These are phyloP conservation scores for Calocera viscosa DNA, from an alignment of 768 basidiomycete species.

Conservation along the genomic window DNA sequence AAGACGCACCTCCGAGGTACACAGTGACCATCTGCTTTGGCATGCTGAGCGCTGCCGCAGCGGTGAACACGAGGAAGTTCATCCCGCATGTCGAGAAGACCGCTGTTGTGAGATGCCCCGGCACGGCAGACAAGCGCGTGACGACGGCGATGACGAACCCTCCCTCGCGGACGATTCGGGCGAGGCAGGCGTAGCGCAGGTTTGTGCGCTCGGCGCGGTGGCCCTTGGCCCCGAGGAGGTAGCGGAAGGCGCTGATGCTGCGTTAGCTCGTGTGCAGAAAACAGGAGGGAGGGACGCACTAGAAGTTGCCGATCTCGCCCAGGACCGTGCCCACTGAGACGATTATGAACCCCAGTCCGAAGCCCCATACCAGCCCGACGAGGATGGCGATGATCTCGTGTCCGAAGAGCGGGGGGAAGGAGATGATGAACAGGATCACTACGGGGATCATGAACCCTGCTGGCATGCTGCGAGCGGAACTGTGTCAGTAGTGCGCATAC, in stretches of 20 bases:
- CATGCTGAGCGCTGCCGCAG: constrained; percentile 70
- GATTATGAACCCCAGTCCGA: constrained; percentile 2
- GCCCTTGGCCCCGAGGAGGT: not conserved
- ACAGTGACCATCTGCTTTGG: constrained; percentile 90
- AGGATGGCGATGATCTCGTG: constrained; percentile 6
- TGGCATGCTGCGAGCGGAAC: constrained; percentile 23
- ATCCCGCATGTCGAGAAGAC: constrained; percentile 85
- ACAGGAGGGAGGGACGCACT: not conserved
- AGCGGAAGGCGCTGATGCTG: not conserved
- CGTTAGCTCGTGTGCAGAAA: not conserved
- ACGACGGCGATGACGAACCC: constrained; percentile 75
- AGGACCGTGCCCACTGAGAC: not conserved
- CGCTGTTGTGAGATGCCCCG: constrained; percentile 79
- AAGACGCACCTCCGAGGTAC: constrained; percentile 56
- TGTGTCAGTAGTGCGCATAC: constrained; percentile 13
- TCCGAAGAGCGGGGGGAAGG: constrained; percentile 51
- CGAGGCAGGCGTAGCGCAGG: constrained; percentile 38
- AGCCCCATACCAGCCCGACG: constrained; percentile 1
- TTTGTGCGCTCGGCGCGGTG: constrained; percentile 17
- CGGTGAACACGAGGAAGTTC: constrained; percentile 58
- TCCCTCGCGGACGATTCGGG: constrained; percentile 62
- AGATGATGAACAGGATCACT: constrained; percentile 66
- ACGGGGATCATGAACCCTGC: constrained; percentile 69
- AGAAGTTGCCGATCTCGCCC: constrained; percentile 3
- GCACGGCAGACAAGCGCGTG: constrained; percentile 68